Evolutionary conservation across 2,329 filamentous ascomycete species (phyloP).

Genomic region (Thielaviopsis musarum): DNA sequence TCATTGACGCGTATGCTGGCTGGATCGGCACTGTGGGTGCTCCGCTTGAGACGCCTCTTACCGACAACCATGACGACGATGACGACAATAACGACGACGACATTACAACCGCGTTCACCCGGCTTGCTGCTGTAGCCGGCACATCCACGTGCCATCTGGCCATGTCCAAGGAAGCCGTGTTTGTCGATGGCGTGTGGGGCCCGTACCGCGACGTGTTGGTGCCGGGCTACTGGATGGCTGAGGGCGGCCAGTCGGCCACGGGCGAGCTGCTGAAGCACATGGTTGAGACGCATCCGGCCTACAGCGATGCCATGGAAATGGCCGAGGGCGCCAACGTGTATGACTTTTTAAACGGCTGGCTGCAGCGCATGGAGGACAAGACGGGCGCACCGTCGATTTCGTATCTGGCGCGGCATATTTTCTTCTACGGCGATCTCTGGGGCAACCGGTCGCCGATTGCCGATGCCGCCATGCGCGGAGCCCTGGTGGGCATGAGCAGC

Average conservation of each 20-base stretch:
- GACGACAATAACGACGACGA: constrained; percentile 38
- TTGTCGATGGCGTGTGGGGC: constrained; percentile 92
- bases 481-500: constrained; percentile 69
- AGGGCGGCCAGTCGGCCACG: constrained; percentile 91
- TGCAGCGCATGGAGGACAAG: constrained; percentile 58
- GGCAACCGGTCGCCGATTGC: constrained; percentile 91
- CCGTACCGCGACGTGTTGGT: constrained; percentile 90
- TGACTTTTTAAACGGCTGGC: constrained; percentile 80
- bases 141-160: constrained; percentile 95
- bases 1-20: constrained; percentile 95
- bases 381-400: constrained; percentile 58
- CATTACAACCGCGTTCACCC: constrained; percentile 79
- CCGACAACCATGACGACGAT: constrained; percentile 13
- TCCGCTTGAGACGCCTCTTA: constrained; percentile 56
- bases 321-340: constrained; percentile 81
- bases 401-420: constrained; percentile 82
- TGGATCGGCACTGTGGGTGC: constrained; percentile 99
- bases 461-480: constrained; percentile 82
- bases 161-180: constrained; percentile 85
- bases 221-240: constrained; percentile 88
- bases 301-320: constrained; percentile 60
- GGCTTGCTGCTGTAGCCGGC: constrained; percentile 83
- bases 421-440: constrained; percentile 97
- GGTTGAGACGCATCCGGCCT: constrained; percentile 85
- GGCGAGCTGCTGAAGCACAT: constrained; percentile 89